A percentile compares a stretch with the other conserved stretches of the same genome.
Conservation (phyloP, 768 basidiomycete species). For the Sporobolomyces phaffii region DNA sequence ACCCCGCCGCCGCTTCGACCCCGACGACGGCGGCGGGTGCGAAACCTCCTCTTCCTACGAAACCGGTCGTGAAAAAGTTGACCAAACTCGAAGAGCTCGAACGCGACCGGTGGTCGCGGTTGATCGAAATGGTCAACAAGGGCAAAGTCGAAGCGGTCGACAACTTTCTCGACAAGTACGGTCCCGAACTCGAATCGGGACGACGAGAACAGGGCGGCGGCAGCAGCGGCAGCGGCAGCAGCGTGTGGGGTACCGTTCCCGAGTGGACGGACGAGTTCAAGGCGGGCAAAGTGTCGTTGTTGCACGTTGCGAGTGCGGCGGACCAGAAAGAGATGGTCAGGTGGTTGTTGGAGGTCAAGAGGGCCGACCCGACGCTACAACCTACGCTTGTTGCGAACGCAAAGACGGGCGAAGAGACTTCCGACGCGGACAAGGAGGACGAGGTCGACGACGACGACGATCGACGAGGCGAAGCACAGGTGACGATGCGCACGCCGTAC, state of each 20-base stretch:
- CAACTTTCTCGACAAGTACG: constrained; percentile 74
- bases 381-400: constrained; percentile 43
- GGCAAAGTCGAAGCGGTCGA: constrained; percentile 75
- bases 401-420: no score
- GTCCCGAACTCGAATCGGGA: constrained; percentile 37
- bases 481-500: constrained; percentile 66
- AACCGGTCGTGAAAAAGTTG: constrained; percentile 56
- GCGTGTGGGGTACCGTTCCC: constrained; percentile 59
- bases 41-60: no score
- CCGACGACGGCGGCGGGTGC: constrained; percentile 43
- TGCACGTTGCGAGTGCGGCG: constrained; percentile 66
- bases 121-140: constrained; percentile 85
- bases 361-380: constrained; percentile 72
- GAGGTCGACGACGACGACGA: constrained; percentile 37
- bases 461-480: constrained; percentile 44
- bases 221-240: constrained; percentile 59
- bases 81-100: constrained; percentile 71
- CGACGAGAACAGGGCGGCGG: constrained; percentile 50
- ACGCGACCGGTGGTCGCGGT: constrained; percentile 72
- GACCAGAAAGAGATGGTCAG: constrained; percentile 69
- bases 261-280: constrained; percentile 55
- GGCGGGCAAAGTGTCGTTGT: constrained; percentile 53
- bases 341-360: constrained; percentile 71
- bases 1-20: no score
- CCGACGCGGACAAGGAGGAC: constrained; percentile 36